phyloP scores from a whole-genome alignment of 768 basidiomycete species.

The Ephemerocybe angulata region DNA sequence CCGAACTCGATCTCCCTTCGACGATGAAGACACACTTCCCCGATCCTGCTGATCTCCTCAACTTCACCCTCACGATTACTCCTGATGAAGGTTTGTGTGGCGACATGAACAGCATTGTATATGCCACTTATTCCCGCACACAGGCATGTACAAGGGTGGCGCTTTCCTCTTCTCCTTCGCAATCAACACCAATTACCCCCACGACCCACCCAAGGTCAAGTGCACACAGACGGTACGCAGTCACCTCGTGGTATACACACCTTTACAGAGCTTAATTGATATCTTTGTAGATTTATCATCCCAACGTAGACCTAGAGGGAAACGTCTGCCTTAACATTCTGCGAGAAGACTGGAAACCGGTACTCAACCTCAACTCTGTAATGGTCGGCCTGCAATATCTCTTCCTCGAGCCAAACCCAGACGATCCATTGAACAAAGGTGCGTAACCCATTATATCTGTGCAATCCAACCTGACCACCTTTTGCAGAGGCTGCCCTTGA shows the following conservation, averaged over 20 bases:
- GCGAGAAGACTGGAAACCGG: conserved; percentile 99
- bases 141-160: conserved; percentile 98
- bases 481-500: conserved; percentile 90
- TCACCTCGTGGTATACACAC: background rate
- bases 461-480: background rate
- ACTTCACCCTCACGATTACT: conserved; percentile 92
- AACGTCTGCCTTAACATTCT: conserved; percentile 98
- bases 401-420: conserved; percentile 97
- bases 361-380: conserved; percentile 94
- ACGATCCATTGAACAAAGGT: conserved; percentile 99
- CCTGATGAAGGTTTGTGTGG: conserved; percentile 85
- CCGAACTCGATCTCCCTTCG: conserved; percentile 90
- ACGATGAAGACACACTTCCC: conserved; percentile 97
- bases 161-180: conserved; percentile 90
- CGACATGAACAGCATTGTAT: background rate
- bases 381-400: conserved; percentile 99
- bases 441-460: conserved; percentile 19
- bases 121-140: background rate
- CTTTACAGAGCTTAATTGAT: conserved; percentile 10
- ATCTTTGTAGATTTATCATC: conserved; percentile 85
- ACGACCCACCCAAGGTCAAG: conserved; percentile 98
- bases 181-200: conserved; percentile 98
- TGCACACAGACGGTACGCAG: conserved; percentile 83
- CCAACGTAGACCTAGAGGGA: conserved; percentile 96
- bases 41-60: conserved; percentile 90